Conservation (phyloP, 768 basidiomycete species). For the Hericium rajendrae region DNA sequence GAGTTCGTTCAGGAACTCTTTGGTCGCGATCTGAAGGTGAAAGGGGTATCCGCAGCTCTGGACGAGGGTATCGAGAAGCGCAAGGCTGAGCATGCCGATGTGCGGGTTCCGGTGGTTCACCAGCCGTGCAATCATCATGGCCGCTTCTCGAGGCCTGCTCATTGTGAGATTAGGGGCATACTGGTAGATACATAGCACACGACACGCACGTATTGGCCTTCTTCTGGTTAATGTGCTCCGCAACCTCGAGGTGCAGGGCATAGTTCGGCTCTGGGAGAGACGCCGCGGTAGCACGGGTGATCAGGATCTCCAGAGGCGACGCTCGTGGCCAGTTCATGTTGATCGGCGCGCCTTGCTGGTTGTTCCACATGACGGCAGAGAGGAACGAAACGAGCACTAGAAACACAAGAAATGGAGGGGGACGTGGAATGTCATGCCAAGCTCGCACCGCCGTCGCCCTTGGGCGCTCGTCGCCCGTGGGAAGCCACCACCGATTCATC, state of each 20-base stretch:
- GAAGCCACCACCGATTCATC: too few relatives aligned
- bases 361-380: constrained; percentile 11
- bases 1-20: constrained; percentile 97
- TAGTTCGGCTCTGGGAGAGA: constrained; percentile 84
- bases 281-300: constrained; percentile 82
- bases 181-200: too few relatives aligned
- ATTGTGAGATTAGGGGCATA: too few relatives aligned
- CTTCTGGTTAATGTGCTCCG: constrained; percentile 87
- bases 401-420: not conserved
- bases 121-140: constrained; percentile 72
- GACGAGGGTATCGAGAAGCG: constrained; percentile 84
- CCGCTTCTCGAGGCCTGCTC: constrained; percentile 80
- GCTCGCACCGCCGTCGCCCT: too few relatives aligned
- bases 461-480: too few relatives aligned
- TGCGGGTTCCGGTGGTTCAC: constrained; percentile 93
- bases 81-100: constrained; percentile 75
- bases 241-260: constrained; percentile 85
- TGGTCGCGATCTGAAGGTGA: constrained; percentile 93
- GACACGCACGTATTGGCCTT: constrained; percentile 86
- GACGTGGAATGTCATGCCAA: too few relatives aligned
- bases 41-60: constrained; percentile 96
- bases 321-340: constrained; percentile 34
- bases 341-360: constrained; percentile 1
- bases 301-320: constrained; percentile 62
- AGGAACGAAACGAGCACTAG: not conserved